These are phyloP conservation scores for Geotrichum klebahnii DNA, from an alignment of 1,139 yeast species.

Conservation along the genomic window DNA sequence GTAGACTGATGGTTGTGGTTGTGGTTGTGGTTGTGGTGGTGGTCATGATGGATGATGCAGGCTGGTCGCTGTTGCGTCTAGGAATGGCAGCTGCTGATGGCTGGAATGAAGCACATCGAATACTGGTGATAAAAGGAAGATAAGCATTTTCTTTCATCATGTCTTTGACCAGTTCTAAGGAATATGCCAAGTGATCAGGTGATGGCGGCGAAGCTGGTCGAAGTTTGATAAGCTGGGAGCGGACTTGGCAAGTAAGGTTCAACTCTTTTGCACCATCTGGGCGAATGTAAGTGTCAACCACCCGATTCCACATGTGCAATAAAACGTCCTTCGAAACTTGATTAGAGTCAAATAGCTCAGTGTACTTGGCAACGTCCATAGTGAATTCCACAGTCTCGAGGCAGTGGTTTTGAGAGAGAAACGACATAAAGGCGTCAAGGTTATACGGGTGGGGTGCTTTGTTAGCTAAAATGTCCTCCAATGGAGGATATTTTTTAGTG, in stretches of 20 bases:
- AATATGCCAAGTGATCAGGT: constrained; percentile 30
- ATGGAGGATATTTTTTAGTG: constrained; percentile 27
- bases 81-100: neutral
- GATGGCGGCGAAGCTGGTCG: constrained; percentile 22
- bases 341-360: neutral
- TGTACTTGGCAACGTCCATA: constrained; percentile 34
- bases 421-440: constrained; percentile 33
- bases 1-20: too few species aligned
- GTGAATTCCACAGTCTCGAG: constrained; percentile 39
- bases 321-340: constrained; percentile 18
- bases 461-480: constrained; percentile 33
- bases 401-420: constrained; percentile 36
- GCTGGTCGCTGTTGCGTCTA: neutral
- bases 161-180: constrained; percentile 33
- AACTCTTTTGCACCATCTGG: constrained; percentile 36
- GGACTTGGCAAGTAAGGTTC: constrained; percentile 34
- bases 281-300: constrained; percentile 34
- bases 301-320: constrained; percentile 31
- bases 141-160: constrained; percentile 37
- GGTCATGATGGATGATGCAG: too few species aligned
- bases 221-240: constrained; percentile 27
- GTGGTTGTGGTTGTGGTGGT: too few species aligned
- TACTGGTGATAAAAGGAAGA: constrained; percentile 26
- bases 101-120: neutral
- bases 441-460: constrained; percentile 33